Evolutionary conservation across 2,329 filamentous ascomycete genomes (phyloP), one percentile per base, ranked within the genome.

Genomic region (Ilyonectria robusta): DNA sequence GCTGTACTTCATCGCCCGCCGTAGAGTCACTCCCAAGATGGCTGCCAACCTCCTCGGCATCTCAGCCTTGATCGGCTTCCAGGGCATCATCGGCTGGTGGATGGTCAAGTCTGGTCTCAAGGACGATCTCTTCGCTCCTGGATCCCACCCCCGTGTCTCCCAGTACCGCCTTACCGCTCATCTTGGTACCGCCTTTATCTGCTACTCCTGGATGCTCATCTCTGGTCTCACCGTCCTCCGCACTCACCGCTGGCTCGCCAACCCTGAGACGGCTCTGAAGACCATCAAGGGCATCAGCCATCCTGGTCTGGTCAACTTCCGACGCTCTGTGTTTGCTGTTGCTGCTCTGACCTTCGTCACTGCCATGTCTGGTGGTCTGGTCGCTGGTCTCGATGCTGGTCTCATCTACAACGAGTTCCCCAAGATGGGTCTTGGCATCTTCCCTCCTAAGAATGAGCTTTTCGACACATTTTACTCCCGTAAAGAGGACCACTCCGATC

Each of bases 341-440:
- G 88, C 92, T 9, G 84, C 86, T 4, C 88, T 99, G 29, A 91
- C 97, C 73, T 98, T 97, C 82, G 86, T 88, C 37, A 99, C 96
- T 4, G 94, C 93, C 77, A 93, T 99, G 88, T 98, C 96, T 4
- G 96, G 95, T 60, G 95, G 92, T 6, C 88, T 99, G 2, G 96
- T 99, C 35, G 96, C 96, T 7, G 96, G 96, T 35, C 91, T 99
- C 15, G 96, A 99, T 78, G 96, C 96, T 9, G 96, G 96, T 9
- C 87, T 99, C 63, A 98, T 99, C 82, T 99, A 99, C 86, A 99
- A 99, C 80, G 94, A 99, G 81, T 98, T 99, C 80, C 96, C 96
- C 7, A 93, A 89, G 82, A 99, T 99, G 96, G 96, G 96, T 9
- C 82, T 89, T 4, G 94, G 94, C 11, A 84, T 97, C 23, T 87